Percentiles rank a stretch among this genome's conserved stretches.
These are phyloP conservation scores for Gracilaria gracilis DNA, from an alignment of 23 red algal species.

Conservation along the genomic window DNA sequence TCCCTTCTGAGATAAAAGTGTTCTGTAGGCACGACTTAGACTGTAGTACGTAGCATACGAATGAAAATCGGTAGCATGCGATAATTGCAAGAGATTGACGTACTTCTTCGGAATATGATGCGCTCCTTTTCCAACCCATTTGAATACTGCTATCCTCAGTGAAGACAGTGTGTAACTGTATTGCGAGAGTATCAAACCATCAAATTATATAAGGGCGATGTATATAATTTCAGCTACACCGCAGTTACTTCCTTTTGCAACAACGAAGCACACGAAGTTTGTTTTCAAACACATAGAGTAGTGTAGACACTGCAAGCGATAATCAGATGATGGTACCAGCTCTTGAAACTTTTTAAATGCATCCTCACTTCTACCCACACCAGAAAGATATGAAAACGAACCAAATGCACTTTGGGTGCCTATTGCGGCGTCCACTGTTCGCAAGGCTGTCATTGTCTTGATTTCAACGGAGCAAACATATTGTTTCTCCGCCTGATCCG, in stretches of 20 bases:
- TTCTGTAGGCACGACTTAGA: too few species aligned
- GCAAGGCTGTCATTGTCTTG: too few species aligned
- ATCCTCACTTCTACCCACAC: too few species aligned
- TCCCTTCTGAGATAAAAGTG: too few species aligned
- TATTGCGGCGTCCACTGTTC: too few species aligned
- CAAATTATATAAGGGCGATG: neutral
- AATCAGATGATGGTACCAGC: neutral
- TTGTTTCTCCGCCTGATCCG: too few species aligned
- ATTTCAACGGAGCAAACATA: too few species aligned
- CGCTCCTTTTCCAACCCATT: neutral
- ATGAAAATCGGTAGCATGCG: neutral
- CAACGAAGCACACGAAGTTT: neutral
- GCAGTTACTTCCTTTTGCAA: neutral
- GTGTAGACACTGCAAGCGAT: conserved; percentile 17
- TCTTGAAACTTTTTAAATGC: neutral
- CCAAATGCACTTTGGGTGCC: too few species aligned
- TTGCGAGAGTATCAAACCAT: neutral
- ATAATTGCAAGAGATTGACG: neutral
- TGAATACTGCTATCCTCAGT: neutral
- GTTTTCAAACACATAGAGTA: neutral
- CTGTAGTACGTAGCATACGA: neutral
- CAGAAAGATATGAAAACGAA: too few species aligned
- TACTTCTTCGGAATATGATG: neutral
- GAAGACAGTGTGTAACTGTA: neutral
- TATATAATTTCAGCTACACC: conserved; percentile 15